phyloP scores from a whole-genome alignment of 2,329 filamentous ascomycete species.

The Venturia pyrina region DNA sequence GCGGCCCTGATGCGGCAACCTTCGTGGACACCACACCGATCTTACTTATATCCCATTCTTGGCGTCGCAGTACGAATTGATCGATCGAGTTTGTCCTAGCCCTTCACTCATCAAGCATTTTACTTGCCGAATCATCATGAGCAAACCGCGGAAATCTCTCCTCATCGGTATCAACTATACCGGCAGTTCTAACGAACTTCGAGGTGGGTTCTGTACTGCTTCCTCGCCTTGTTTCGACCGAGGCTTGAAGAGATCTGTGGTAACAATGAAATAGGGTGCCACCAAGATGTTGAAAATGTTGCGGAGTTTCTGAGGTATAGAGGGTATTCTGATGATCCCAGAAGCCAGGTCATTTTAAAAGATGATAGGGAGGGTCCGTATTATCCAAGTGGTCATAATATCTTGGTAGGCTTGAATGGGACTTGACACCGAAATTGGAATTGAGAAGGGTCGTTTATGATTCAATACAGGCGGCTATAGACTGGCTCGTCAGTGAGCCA shows the following conservation, averaged over 20 bases:
- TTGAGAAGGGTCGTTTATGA: not conserved
- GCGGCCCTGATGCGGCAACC: not conserved
- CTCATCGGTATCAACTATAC: slow-evolving; percentile 46
- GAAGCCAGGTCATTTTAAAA: slow-evolving; percentile 30
- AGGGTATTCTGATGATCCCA: slow-evolving; percentile 30
- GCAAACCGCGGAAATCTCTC: slow-evolving; percentile 31
- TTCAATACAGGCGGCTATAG: slow-evolving; percentile 29
- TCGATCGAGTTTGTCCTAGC: not conserved
- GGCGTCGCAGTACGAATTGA: not conserved
- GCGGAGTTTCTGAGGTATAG: slow-evolving; percentile 34
- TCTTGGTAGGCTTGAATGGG: slow-evolving; percentile 16
- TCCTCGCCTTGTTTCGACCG: not conserved
- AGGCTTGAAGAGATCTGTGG: not conserved
- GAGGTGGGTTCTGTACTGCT: slow-evolving; percentile 21
- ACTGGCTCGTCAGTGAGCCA: slow-evolving; percentile 47
- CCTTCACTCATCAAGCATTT: not conserved
- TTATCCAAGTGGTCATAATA: slow-evolving; percentile 33
- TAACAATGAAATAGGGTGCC: slow-evolving; percentile 22
- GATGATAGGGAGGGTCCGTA: slow-evolving; percentile 28
- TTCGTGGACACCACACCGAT: not conserved
- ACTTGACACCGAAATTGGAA: not conserved
- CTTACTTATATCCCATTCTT: not conserved
- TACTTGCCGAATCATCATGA: not conserved
- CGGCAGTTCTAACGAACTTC: slow-evolving; percentile 32
- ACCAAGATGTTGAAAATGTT: slow-evolving; percentile 41